These are phyloP conservation scores for Lodderomyces metapsilosis DNA, from an alignment of 1,139 yeast genomes.

Conservation along the genomic window DNA sequence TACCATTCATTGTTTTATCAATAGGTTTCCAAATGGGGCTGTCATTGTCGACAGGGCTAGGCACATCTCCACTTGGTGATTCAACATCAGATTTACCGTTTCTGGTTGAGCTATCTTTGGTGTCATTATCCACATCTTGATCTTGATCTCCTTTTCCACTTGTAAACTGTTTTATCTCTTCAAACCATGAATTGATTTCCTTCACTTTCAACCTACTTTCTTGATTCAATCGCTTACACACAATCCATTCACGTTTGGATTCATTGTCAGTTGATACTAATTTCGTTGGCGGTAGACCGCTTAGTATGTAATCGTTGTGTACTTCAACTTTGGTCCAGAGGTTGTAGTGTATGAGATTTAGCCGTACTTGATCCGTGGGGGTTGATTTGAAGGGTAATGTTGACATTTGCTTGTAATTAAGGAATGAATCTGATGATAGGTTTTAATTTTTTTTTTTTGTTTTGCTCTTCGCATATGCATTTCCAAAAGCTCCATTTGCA, in stretches of 20 bases:
- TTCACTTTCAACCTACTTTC: slow-evolving; percentile 16
- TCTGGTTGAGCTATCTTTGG: no score
- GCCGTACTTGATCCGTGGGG: slow-evolving; percentile 24
- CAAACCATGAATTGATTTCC: slow-evolving; percentile 35
- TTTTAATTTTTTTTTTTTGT: background rate
- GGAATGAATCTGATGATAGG: no score
- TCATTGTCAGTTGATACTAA: slow-evolving; percentile 22
- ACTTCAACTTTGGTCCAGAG: slow-evolving; percentile 47
- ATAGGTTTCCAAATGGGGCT: background rate
- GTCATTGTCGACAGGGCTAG: background rate
- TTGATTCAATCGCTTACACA: slow-evolving; percentile 22
- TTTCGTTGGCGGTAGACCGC: slow-evolving; percentile 33
- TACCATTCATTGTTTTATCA: slow-evolving; percentile 3
- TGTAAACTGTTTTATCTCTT: slow-evolving; percentile 15
- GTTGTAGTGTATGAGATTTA: slow-evolving; percentile 54
- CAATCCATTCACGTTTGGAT: slow-evolving; percentile 32
- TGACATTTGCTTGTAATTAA: background rate
- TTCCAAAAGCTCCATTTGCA: no score
- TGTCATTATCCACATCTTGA: no score
- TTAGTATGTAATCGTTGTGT: slow-evolving; percentile 18
- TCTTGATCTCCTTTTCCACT: background rate
- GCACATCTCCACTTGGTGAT: no score
- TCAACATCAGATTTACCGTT: no score
- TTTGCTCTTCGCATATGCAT: background rate
- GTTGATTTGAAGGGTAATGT: slow-evolving; percentile 5